These are phyloP conservation scores for Breynia disticha DNA, from an alignment of 441 rosid genomes.

Conservation along the genomic window DNA sequence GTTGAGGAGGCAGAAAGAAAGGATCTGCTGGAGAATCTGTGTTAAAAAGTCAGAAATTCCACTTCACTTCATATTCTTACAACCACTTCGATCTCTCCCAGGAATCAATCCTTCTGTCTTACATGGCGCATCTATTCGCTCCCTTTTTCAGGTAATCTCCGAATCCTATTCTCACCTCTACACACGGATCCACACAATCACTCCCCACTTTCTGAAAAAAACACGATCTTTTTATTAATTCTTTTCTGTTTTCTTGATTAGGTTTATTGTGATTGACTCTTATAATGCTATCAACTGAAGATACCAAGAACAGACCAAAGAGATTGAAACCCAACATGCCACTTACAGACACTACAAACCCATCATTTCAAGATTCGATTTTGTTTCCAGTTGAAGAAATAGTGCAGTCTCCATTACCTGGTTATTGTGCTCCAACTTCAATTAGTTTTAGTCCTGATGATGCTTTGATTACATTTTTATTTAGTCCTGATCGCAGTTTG, in stretches of 20 bases:
- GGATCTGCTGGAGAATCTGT: too few species aligned
- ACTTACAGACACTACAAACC: constrained; percentile 34
- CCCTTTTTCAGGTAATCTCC: too few species aligned
- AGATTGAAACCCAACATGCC: constrained; percentile 53
- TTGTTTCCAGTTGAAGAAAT: constrained; percentile 65
- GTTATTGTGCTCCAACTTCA: constrained; percentile 65
- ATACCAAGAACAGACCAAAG: constrained; percentile 39
- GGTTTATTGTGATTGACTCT: constrained; percentile 16
- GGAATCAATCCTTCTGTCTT: too few species aligned
- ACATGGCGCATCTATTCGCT: too few species aligned
- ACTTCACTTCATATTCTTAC: too few species aligned
- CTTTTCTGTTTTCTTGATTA: constrained; percentile 3
- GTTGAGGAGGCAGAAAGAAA: too few species aligned
- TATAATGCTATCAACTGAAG: constrained; percentile 56
- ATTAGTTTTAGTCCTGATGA: constrained; percentile 87
- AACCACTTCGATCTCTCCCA: too few species aligned
- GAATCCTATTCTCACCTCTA: too few species aligned
- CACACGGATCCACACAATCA: too few species aligned
- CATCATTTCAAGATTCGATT: constrained; percentile 30
- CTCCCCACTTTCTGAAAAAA: too few species aligned
- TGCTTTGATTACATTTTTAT: constrained; percentile 48
- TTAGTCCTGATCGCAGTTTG: constrained; percentile 67
- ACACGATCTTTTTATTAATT: background rate
- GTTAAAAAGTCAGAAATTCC: too few species aligned
- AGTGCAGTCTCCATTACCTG: constrained; percentile 84